phyloP scores from a whole-genome alignment of 2,329 filamentous ascomycete genomes.

The Xylariaceae sp. region DNA sequence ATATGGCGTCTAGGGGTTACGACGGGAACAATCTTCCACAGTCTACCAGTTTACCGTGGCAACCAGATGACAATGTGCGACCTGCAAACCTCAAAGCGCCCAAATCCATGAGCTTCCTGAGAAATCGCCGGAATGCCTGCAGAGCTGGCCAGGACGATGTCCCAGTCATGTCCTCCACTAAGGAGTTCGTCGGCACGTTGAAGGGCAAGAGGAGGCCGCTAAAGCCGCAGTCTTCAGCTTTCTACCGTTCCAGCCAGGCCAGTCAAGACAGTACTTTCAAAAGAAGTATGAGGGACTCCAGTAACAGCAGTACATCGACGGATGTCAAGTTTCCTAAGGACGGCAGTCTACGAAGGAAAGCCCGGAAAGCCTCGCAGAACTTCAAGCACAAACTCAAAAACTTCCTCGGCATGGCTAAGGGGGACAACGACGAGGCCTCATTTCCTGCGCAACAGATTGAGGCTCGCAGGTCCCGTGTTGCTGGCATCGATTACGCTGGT shows the following conservation, averaged over 20 bases:
- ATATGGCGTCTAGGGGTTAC: too few relatives aligned
- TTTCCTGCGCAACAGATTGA: constrained; percentile 48
- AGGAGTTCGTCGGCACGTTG: constrained; percentile 2
- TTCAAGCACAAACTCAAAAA: constrained; percentile 55
- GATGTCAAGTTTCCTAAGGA: constrained; percentile 18
- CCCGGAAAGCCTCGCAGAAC: constrained; percentile 54
- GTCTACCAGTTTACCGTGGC: not conserved
- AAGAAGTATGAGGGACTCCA: constrained; percentile 43
- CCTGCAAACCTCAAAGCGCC: constrained; percentile 33
- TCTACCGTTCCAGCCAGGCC: constrained; percentile 34
- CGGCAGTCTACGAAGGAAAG: constrained; percentile 39
- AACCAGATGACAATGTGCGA: constrained; percentile 26
- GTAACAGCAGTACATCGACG: constrained; percentile 31
- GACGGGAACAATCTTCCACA: too few relatives aligned
- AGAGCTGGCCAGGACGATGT: constrained; percentile 2
- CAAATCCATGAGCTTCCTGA: constrained; percentile 50
- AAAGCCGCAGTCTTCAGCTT: constrained; percentile 34
- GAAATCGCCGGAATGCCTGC: constrained; percentile 17
- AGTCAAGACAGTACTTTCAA: constrained; percentile 26
- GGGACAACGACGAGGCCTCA: constrained; percentile 23
- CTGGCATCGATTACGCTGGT: constrained; percentile 9
- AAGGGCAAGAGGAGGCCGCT: constrained; percentile 9
- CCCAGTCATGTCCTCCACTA: constrained; percentile 1
- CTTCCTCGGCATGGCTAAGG: constrained; percentile 41
- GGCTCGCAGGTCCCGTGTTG: constrained; percentile 30